Conservation (phyloP, 2,329 filamentous ascomycete genomes). For the Pseudogymnoascus sp. region DNA sequence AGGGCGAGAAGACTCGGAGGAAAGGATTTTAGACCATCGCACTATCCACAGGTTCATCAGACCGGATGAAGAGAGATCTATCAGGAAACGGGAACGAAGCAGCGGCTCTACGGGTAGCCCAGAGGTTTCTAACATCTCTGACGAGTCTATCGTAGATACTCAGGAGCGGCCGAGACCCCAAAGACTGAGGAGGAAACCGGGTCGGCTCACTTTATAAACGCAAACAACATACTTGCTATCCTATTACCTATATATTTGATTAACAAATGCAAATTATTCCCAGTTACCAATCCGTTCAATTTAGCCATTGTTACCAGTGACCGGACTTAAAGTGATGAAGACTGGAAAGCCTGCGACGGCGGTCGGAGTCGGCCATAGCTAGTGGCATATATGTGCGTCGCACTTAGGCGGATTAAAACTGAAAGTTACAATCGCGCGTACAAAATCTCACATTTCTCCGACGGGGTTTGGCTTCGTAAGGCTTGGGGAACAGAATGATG, state of each 20-base stretch:
- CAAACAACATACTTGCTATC: neutral
- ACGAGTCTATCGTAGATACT: neutral
- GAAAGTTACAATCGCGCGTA: too few species aligned
- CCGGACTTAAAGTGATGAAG: neutral
- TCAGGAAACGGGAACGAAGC: constrained; percentile 19
- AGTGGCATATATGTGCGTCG: too few species aligned
- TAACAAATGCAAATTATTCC: neutral
- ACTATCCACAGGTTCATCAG: constrained; percentile 76
- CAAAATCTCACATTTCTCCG: too few species aligned
- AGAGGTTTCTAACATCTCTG: neutral
- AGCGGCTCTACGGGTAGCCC: neutral
- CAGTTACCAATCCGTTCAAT: neutral
- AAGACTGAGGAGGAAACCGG: neutral
- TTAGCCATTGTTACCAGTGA: neutral
- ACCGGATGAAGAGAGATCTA: constrained; percentile 50
- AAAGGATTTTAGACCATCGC: constrained; percentile 67
- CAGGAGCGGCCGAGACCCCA: neutral
- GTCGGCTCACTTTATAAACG: constrained; percentile 3
- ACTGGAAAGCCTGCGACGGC: too few species aligned
- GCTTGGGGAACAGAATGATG: too few species aligned
- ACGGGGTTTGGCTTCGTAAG: too few species aligned
- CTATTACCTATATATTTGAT: constrained; percentile 4
- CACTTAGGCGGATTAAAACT: too few species aligned
- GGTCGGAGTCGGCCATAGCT: too few species aligned
- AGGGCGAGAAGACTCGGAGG: constrained; percentile 62